Base-by-base conservation (phyloP, 2,329 filamentous ascomycete genomes). In the Stagonosporopsis vannaccii region DNA sequence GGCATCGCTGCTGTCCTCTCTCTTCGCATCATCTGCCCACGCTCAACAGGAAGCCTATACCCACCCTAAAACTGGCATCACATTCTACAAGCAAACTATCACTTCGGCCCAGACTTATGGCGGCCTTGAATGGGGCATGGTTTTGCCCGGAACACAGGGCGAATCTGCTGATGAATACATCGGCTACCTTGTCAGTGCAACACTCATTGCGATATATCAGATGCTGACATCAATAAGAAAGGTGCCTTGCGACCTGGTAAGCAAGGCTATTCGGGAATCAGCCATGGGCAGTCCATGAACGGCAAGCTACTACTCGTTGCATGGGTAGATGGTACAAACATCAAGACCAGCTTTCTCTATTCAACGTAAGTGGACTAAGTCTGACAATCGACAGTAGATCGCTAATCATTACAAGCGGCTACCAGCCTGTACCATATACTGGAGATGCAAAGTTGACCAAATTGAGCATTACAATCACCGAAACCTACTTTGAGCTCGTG, bases 361-460 rank as follows among this genome's bases (percentile, higher is more conserved):
- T 70, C 72, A 32, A 28, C 51, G 72, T 74, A 54, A 60, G 72
- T 63, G 15, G 12, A 26, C 8, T 3, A 9, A n/a, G 20, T 2
- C 22, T 17, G 15, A 9, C 23, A n/a, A 9, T 39, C 26, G 17
- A 13, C n/a, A 28, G 11, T 19, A 20, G n/a, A 35, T 41, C 22
- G 17, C 65, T 72, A 35, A 73, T 40, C 7, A 0, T 22, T 5
- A 11, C 7, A 23, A 80, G 77, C 46, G 86, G 85, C 43, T 90
- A 89, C 23, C 77, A 80, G 57, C 88, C 88, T 0, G 79, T 79
- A 0, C 66, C 82, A 32, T 90, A 90, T 72, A 79, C 80, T 0
- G 88, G 88, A 51, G 79, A 85, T 60, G 86, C 87, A 8, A 85
- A 80, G 30, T 70, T 90, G 22, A 87, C 84, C 0, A 82, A 86